Evolutionary conservation across 352 stramenopile species (phyloP), one percentile per base, ranked within the genome.

Genomic region (Phytophthora foliorum): DNA sequence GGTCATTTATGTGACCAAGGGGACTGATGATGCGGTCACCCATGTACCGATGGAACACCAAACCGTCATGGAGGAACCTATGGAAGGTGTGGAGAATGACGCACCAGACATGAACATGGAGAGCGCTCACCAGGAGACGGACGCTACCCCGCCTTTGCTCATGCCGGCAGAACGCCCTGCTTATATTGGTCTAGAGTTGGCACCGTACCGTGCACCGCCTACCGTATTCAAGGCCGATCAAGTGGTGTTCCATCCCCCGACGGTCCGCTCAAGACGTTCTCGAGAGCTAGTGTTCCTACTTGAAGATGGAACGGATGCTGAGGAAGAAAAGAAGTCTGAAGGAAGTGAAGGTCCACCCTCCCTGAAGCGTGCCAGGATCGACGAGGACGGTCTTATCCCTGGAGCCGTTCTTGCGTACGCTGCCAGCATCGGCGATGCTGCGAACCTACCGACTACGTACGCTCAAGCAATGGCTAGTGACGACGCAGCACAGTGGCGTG

Each of bases 331-430:
- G 16, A 57, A 49, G 25, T n/a, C 46, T 8, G 64, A 59, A 58
- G 49, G n/a, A 14, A 72, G 64, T 63, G 32, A 67, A 22, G 56
- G 55, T 6, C 27, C 41, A 13, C 32, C 55, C 0, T 50, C 49
- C 25, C 49, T n/a, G 5, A 66, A 71, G 22, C 63, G 54, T 46
- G 46, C 48, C 9, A 56, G 29, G 55, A 62, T 66, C 8, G 48
- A 66, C 13, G 55, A 57, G 19, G 38, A 63, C 27, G 32, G n/a
- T 6, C 57, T 67, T n/a, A 57, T 72, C n/a, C 57, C 42, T 34
- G 50, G 63, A 39, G 57, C 44, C 5, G 41, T 63, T 13, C 16
- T 57, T 1, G 39, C 55, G 16, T 65, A 60, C 22, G 46, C 36
- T n/a, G 63, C 46, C 13, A 70, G 48, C 8, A 29, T 70, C 17